These are phyloP conservation scores for Neodidymelliopsis sp. DNA, from an alignment of 2,329 filamentous ascomycete genomes.

Conservation along the genomic window DNA sequence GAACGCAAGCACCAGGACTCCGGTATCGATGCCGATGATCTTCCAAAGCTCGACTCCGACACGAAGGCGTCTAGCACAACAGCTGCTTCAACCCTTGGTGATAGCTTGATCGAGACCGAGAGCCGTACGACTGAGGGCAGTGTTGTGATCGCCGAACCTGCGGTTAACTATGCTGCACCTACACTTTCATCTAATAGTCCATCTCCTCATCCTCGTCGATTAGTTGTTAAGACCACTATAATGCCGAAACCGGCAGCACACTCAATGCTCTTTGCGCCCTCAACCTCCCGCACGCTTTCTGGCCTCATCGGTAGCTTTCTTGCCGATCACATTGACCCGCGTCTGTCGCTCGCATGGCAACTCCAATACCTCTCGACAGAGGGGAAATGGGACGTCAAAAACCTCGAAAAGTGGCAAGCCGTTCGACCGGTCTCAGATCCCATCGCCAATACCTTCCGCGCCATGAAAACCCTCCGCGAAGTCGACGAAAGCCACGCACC, in stretches of 20 bases:
- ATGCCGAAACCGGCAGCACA: slow-evolving; percentile 82
- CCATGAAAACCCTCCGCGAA: slow-evolving; percentile 92
- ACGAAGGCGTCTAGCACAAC: slow-evolving; percentile 23
- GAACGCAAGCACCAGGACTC: slow-evolving; percentile 46
- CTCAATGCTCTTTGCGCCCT: slow-evolving; percentile 81
- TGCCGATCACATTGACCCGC: slow-evolving; percentile 73
- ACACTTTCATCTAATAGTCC: slow-evolving; percentile 19
- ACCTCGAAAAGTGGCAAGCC: slow-evolving; percentile 87
- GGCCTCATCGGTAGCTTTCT: slow-evolving; percentile 87
- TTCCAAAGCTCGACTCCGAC: slow-evolving; percentile 33
- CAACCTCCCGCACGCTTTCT: slow-evolving; percentile 76
- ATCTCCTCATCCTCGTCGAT: slow-evolving; percentile 36
- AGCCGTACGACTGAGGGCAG: slow-evolving; percentile 46
- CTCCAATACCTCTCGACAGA: slow-evolving; percentile 85
- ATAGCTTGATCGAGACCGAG: slow-evolving; percentile 27
- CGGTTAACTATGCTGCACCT: slow-evolving; percentile 11
- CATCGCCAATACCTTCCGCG: slow-evolving; percentile 82
- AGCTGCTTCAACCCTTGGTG: slow-evolving; percentile 25
- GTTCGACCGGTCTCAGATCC: slow-evolving; percentile 78
- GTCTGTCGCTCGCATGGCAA: slow-evolving; percentile 88
- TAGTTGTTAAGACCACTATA: slow-evolving; percentile 70
- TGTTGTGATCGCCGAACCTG: slow-evolving; percentile 21
- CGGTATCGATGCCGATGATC: slow-evolving; percentile 40
- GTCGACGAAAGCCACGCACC: slow-evolving; percentile 86
- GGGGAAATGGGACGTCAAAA: slow-evolving; percentile 98